Evolutionary conservation across 768 basidiomycete species (phyloP), one percentile per base, ranked within the genome.

Genomic region (Lanmaoa rubissima): DNA sequence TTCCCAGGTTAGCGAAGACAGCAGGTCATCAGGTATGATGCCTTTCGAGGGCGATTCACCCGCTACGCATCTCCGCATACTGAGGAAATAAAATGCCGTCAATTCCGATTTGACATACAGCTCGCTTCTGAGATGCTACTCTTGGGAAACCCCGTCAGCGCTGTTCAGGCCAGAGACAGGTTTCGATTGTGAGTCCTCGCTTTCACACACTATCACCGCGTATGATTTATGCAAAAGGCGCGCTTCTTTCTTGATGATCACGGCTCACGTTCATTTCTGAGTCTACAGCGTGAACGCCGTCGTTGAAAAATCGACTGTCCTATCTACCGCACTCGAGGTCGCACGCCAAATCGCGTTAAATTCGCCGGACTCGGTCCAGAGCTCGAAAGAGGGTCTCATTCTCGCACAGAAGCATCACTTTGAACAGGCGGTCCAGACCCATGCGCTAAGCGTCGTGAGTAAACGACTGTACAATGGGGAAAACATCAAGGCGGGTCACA

Each of bases 361-460:
- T 62, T 91, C 89, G 1, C 92, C 92, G 0, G 92, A 93, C 68
- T 78, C 91, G 0, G 85, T 93, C 1, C 87, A 88, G 61, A 78
- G 82, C 45, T 87, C 90, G 3, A 94, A 93, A 68, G 75, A 78
- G n/a, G 87, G 79, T 1, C 73, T 94, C 10, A 51, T 88, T 16
- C 69, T 87, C 3, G 74, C 81, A 2, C 80, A 85, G 58, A 73
- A 76, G 41, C 76, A 77, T n/a, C 78, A 78, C 40, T 71, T 83
- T 42, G 78, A 83, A 24, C 78, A 83, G 14, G 76, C 81, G 0
- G 76, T 85, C 4, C 45, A 72, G 9, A 73, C 73, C 0, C 83
- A 84, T 51, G 65, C 75, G 9, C 69, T 75, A 63, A 79, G 80
- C 19, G 64, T 69, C 28, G 77, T 80, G 59, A 83, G 81, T 62